Percentiles rank a stretch among this genome's conserved stretches.
These are phyloP conservation scores for Didymella glomerata DNA, from an alignment of 2,329 filamentous ascomycete species.

Conservation along the genomic window DNA sequence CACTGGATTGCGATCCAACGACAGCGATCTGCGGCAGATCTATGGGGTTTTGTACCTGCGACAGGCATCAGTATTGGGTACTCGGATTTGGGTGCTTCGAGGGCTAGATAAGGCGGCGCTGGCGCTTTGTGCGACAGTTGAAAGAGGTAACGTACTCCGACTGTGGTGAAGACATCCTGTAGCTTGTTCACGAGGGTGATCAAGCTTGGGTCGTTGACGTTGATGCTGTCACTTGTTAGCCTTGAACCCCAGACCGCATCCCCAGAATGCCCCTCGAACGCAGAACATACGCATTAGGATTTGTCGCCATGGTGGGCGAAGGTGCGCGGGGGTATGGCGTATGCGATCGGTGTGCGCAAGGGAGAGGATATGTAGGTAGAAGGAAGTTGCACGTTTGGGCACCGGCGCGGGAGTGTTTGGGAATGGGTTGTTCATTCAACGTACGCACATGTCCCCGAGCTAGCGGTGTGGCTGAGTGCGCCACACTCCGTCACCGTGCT, in stretches of 20 bases:
- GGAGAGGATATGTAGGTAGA: slow-evolving; percentile 9
- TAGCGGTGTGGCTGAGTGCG: slow-evolving; percentile 18
- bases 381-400: slow-evolving; percentile 23
- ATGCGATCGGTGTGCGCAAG: slow-evolving; percentile 14
- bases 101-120: slow-evolving; percentile 9
- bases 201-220: slow-evolving; percentile 74
- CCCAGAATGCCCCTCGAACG: slow-evolving; percentile 24
- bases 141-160: slow-evolving; percentile 70
- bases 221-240: slow-evolving; percentile 63
- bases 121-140: neutral
- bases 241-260: slow-evolving; percentile 28
- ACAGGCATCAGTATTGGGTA: slow-evolving; percentile 44
- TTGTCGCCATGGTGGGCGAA: slow-evolving; percentile 51
- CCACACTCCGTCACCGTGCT: slow-evolving; percentile 8
- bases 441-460: slow-evolving; percentile 24
- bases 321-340: slow-evolving; percentile 9
- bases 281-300: slow-evolving; percentile 52
- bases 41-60: slow-evolving; percentile 94
- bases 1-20: slow-evolving; percentile 97
- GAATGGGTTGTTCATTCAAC: slow-evolving; percentile 26
- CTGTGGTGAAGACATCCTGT: slow-evolving; percentile 98
- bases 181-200: slow-evolving; percentile 96
- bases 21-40: slow-evolving; percentile 98
- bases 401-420: slow-evolving; percentile 34
- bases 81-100: slow-evolving; percentile 19